Evolutionary conservation across 257 asterid genomes (phyloP).

Genomic region (Plantago major): DNA sequence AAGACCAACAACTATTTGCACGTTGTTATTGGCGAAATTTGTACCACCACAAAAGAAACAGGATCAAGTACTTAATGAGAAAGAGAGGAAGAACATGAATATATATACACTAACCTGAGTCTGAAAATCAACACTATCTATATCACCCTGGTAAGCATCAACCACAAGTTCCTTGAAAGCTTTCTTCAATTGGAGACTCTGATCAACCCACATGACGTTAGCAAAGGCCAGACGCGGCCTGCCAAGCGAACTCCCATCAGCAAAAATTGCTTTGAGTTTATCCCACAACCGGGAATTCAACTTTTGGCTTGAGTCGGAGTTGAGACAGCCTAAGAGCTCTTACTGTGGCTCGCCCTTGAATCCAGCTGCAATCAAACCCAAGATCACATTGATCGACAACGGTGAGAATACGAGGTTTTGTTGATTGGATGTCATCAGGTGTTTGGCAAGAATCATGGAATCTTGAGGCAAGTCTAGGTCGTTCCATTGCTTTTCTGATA

Average conservation of each 20-base stretch:
- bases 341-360: constrained; percentile 33
- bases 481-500: no score
- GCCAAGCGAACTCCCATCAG: not conserved
- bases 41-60: no score
- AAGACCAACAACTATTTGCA: no score
- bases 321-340: constrained; percentile 25
- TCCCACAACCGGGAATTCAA: not conserved
- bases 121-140: not conserved
- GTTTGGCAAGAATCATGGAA: no score
- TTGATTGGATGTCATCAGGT: constrained; percentile 11
- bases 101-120: no score
- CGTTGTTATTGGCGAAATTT: no score
- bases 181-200: not conserved
- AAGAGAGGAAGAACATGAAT: no score
- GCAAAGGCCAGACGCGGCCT: not conserved
- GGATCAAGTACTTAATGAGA: no score
- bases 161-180: not conserved
- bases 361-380: constrained; percentile 45
- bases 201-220: not conserved
- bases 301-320: not conserved
- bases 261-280: not conserved
- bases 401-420: constrained; percentile 48
- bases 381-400: constrained; percentile 42
- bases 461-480: no score
- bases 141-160: not conserved